Evolutionary conservation across 1,284 basidiomycete species (phyloP).

Genomic region (Boletus holoroseus): DNA sequence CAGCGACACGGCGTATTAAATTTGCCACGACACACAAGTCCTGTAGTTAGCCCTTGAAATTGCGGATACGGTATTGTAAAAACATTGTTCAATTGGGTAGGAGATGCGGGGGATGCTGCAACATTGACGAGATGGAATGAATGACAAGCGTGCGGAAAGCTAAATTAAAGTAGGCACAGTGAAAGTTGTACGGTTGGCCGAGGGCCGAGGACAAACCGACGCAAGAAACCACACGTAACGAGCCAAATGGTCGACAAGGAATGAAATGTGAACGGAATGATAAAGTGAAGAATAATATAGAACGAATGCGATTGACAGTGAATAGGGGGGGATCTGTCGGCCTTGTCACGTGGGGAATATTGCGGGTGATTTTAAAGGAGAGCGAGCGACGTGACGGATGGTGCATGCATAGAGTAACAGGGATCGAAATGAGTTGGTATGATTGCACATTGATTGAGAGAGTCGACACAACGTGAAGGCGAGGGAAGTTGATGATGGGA

Average conservation of each 20-base stretch:
- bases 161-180: slow-evolving; percentile 32
- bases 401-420: slow-evolving; percentile 48
- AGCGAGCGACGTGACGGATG: slow-evolving; percentile 39
- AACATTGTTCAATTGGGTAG: slow-evolving; percentile 40
- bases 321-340: slow-evolving; percentile 36
- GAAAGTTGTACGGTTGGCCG: slow-evolving; percentile 30
- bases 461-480: slow-evolving; percentile 24
- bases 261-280: slow-evolving; percentile 35
- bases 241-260: slow-evolving; percentile 35
- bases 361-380: slow-evolving; percentile 36
- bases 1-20: slow-evolving; percentile 2
- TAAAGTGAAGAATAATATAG: slow-evolving; percentile 78
- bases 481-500: slow-evolving; percentile 23
- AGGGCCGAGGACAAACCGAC: slow-evolving; percentile 28
- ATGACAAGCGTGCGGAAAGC: slow-evolving; percentile 33
- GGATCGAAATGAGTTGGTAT: slow-evolving; percentile 45
- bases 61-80: slow-evolving; percentile 34
- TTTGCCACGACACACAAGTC: slow-evolving; percentile 10
- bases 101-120: slow-evolving; percentile 42
- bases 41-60: slow-evolving; percentile 27
- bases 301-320: slow-evolving; percentile 43
- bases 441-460: slow-evolving; percentile 38
- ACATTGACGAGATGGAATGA: slow-evolving; percentile 44
- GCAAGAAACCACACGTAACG: slow-evolving; percentile 36
- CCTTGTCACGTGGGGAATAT: slow-evolving; percentile 39